Evolutionary conservation across 2,329 filamentous ascomycete species (phyloP).

Genomic region (Thelonectria blattea): DNA sequence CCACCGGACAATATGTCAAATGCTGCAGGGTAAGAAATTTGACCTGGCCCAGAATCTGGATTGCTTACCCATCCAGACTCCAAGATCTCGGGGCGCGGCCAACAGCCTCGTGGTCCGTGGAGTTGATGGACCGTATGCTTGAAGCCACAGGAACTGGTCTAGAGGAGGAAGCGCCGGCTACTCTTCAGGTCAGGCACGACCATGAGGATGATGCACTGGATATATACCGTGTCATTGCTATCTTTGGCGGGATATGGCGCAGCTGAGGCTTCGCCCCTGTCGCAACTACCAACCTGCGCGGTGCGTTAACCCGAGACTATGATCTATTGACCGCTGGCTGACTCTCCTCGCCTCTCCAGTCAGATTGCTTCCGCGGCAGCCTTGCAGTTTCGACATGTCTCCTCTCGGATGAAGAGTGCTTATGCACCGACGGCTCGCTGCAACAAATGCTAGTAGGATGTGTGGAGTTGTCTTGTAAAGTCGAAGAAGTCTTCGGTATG

Average conservation of each 20-base stretch:
- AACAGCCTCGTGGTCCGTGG: background rate
- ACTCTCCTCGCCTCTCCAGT: background rate
- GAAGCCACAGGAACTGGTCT: background rate
- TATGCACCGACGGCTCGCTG: background rate
- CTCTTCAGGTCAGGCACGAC: background rate
- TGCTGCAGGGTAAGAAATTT: background rate
- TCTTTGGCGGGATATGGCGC: background rate
- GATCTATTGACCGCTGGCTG: background rate
- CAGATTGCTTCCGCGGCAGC: background rate
- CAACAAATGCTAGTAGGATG: background rate
- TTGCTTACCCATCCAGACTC: background rate
- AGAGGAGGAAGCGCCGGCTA: background rate
- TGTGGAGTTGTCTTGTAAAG: background rate
- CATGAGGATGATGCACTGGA: background rate
- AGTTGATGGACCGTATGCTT: background rate
- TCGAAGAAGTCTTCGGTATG: background rate
- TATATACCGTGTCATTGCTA: background rate
- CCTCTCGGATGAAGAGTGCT: background rate
- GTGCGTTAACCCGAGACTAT: background rate
- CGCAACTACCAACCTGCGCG: background rate
- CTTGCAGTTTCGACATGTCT: background rate
- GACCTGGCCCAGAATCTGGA: background rate
- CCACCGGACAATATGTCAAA: background rate
- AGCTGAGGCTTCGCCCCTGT: background rate
- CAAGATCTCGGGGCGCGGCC: background rate